Percentiles rank a stretch among this genome's conserved stretches.
Conservation (phyloP, 1,284 basidiomycete genomes). For the Ceratobasidium papillatum region DNA sequence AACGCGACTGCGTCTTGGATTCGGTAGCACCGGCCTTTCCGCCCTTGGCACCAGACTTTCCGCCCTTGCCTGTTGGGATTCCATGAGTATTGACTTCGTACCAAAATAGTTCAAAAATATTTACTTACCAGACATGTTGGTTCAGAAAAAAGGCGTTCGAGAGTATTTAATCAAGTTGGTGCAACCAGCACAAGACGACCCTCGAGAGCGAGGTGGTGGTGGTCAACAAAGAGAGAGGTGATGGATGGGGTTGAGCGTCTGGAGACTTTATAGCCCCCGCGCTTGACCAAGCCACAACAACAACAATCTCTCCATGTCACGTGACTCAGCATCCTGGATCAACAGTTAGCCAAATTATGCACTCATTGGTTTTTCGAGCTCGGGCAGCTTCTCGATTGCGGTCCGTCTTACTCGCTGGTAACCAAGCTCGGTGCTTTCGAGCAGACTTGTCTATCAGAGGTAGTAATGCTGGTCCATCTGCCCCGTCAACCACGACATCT, state of each 20-base stretch:
- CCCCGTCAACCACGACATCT: background rate
- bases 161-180: slow-evolving; percentile 4
- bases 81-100: background rate
- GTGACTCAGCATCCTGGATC: slow-evolving; percentile 1
- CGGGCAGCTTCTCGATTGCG: background rate
- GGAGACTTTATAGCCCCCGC: slow-evolving; percentile 36
- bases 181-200: background rate
- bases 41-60: slow-evolving; percentile 51
- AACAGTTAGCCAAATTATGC: slow-evolving; percentile 22
- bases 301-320: slow-evolving; percentile 26
- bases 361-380: slow-evolving; percentile 1
- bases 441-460: background rate
- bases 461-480: background rate
- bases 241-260: background rate
- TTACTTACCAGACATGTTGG: slow-evolving; percentile 37
- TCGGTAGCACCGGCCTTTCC: slow-evolving; percentile 51
- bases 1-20: slow-evolving; percentile 47
- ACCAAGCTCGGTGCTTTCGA: background rate
- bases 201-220: slow-evolving; percentile 9
- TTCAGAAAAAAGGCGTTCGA: slow-evolving; percentile 3
- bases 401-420: background rate
- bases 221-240: slow-evolving; percentile 18
- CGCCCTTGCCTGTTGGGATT: slow-evolving; percentile 40
- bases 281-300: slow-evolving; percentile 37
- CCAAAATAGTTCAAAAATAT: slow-evolving; percentile 11